Conservation (phyloP, 371 early-diverging fungal genomes). For the Smittium culicis region DNA sequence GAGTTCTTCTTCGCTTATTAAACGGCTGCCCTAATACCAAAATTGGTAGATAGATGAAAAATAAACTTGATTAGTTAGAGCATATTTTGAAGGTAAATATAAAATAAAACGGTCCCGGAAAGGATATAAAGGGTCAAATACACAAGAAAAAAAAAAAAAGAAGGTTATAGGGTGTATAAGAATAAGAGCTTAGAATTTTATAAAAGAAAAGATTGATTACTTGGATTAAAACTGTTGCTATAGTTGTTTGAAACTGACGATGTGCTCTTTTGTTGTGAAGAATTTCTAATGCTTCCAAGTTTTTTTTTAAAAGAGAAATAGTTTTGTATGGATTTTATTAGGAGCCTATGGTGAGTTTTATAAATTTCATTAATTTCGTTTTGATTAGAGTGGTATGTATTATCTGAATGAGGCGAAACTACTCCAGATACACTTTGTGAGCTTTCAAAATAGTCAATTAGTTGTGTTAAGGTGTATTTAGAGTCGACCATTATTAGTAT, state of each 20-base stretch:
- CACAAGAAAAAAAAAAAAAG: too few species aligned
- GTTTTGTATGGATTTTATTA: neutral
- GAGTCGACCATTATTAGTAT: slow-evolving; percentile 28
- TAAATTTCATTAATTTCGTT: too few species aligned
- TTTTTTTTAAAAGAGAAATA: neutral
- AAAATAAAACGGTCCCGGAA: too few species aligned
- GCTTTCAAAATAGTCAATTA: neutral
- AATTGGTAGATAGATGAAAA: too few species aligned
- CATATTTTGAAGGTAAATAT: too few species aligned
- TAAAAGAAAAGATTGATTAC: neutral
- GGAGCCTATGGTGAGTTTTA: neutral
- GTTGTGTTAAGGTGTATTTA: slow-evolving; percentile 5
- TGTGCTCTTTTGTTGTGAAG: neutral
- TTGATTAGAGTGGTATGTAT: too few species aligned
- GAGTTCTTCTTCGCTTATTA: slow-evolving; percentile 55
- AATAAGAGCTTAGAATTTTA: too few species aligned
- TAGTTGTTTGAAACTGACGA: neutral
- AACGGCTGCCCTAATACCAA: neutral
- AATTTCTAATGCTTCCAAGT: neutral
- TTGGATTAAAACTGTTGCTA: neutral
- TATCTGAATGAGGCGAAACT: neutral
- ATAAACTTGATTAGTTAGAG: too few species aligned
- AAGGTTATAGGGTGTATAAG: too few species aligned
- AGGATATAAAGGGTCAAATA: too few species aligned
- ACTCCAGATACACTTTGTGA: neutral